Conservation (phyloP, 441 rosid genomes). For the Eutrema salsugineum region DNA sequence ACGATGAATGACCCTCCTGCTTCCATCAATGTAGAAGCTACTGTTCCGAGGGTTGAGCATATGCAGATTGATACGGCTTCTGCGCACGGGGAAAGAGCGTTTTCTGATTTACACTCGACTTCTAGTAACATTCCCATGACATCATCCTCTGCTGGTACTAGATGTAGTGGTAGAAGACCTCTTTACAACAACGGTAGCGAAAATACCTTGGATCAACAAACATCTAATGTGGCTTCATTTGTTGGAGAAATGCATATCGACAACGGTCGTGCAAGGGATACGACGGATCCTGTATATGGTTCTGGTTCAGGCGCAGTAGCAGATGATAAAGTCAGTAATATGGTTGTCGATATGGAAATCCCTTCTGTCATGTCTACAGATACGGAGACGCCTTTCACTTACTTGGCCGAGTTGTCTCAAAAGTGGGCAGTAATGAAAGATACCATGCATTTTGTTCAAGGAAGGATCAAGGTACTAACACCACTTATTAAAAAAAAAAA, state of each 20-base stretch:
- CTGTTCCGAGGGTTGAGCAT: constrained; percentile 48
- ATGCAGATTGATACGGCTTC: constrained; percentile 54
- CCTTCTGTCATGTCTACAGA: constrained; percentile 50
- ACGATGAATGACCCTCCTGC: constrained; percentile 31
- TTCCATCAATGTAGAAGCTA: constrained; percentile 35
- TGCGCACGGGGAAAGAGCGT: constrained; percentile 10
- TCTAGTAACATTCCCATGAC: constrained; percentile 31
- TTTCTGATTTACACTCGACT: constrained; percentile 29
- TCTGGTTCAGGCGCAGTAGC: constrained; percentile 25
- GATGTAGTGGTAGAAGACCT: constrained; percentile 36
- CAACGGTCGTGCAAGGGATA: constrained; percentile 33
- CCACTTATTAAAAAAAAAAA: not conserved
- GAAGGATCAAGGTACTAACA: constrained; percentile 69
- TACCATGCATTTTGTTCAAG: constrained; percentile 45
- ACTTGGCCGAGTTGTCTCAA: constrained; percentile 78
- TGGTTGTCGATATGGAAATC: constrained; percentile 51
- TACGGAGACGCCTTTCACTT: constrained; percentile 77
- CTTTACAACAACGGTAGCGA: constrained; percentile 28
- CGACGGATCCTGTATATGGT: constrained; percentile 23
- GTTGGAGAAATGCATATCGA: constrained; percentile 60
- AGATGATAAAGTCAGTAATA: constrained; percentile 36
- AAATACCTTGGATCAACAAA: constrained; percentile 34
- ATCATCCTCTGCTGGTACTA: constrained; percentile 31
- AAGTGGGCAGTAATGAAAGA: constrained; percentile 75
- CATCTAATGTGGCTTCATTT: constrained; percentile 40